phyloP scores from a whole-genome alignment of 1,139 yeast species.

The Pichia sp. region DNA sequence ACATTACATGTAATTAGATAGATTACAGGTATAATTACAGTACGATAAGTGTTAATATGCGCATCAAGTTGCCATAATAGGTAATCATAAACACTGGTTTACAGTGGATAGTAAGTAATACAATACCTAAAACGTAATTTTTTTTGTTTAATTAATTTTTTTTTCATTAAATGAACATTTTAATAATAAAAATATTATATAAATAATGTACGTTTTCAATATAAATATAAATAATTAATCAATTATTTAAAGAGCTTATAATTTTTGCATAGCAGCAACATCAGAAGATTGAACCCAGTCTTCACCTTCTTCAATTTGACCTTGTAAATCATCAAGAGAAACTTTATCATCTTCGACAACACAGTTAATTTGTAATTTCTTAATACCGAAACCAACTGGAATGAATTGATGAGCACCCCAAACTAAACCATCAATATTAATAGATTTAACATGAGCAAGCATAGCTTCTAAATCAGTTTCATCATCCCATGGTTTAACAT shows the following conservation, averaged over 20 bases:
- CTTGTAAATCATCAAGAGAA: constrained; percentile 86
- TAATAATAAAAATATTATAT: too few relatives aligned
- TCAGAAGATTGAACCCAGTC: constrained; percentile 99
- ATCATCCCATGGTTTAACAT: constrained; percentile 99
- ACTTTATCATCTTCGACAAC: constrained; percentile 97
- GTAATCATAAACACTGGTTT: too few relatives aligned
- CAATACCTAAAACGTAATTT: too few relatives aligned
- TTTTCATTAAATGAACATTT: too few relatives aligned
- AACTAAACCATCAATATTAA: constrained; percentile 84
- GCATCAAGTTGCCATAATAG: too few relatives aligned
- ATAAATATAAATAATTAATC: background rate
- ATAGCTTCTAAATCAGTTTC: constrained; percentile 92
- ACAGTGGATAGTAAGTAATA: too few relatives aligned
- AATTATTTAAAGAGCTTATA: constrained; percentile 42
- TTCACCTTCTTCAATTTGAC: constrained; percentile 84
- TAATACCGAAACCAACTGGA: constrained; percentile 99
- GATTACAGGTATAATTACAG: too few relatives aligned
- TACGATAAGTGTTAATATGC: too few relatives aligned
- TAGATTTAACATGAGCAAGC: constrained; percentile 75
- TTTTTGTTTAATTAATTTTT: too few relatives aligned
- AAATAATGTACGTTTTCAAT: too few relatives aligned
- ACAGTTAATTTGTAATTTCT: constrained; percentile 97
- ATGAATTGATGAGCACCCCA: constrained; percentile 99
- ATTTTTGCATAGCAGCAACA: constrained; percentile 96
- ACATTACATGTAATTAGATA: too few relatives aligned